Evolutionary conservation across 441 rosid species (phyloP), one percentile per base, ranked within the genome.

Genomic region (Aleurites moluccanus): DNA sequence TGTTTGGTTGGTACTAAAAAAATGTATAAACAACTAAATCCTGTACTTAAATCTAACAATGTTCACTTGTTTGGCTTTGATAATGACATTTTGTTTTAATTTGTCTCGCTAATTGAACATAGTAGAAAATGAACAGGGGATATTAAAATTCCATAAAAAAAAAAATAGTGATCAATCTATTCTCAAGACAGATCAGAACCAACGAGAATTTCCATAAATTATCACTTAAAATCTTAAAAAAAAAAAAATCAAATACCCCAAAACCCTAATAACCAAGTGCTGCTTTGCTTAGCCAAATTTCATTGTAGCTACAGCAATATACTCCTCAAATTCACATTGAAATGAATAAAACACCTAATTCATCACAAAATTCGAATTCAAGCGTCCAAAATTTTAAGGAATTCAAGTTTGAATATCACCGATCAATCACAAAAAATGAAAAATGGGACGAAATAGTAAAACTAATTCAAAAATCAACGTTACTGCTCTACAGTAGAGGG

Each of bases 21-120:
- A 55, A 47, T 35, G 21, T 16, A 35, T n/a, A 53, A 21, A 57
- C 1, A 30, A 47, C 45, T 42, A 45, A 47, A 65, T 21, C 18
- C 3, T 64, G 38, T 44, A 38, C 56, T n/a, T 44, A 76, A 73
- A 73, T 35, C 52, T 27, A 45, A 53, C 38, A 35, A n/a, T 27
- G n/a, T 40, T 10, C 53, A 16, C 38, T 33, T 23, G 27, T 55
- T 67, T 42, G 27, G 65, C 47, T 65, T 67, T 62, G 35, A 23
- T 27, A 40, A 61, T 3, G 15, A 72, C 16, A 55, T 16, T 4
- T 30, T 42, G n/a, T n/a, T n/a, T n/a, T n/a, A n/a, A n/a, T n/a
- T n/a, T n/a, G 16, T 14, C 75, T 47, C 52, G 5, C 63, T 71
- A 64, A 59, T 69, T 59, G 69, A 69, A 77, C 79, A 74, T 71